These are phyloP conservation scores for Ceratocystis cubensis DNA, from an alignment of 2,329 filamentous ascomycete species.

Conservation along the genomic window DNA sequence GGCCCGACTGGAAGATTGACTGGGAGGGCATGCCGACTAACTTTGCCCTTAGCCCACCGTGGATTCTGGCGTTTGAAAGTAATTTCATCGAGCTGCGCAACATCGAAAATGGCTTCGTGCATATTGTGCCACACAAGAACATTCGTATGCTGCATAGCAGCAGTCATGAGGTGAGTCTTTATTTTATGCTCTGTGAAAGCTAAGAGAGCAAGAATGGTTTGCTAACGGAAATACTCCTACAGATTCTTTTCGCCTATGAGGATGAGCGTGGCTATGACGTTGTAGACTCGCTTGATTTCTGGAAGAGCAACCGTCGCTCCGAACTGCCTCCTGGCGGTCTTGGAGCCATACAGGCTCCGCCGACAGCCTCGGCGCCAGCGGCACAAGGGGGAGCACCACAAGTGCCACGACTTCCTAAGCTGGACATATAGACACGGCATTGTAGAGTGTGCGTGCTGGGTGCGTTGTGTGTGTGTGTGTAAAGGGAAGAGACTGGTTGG, in stretches of 20 bases:
- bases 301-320: constrained; percentile 54
- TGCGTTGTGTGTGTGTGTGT: neutral
- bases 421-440: constrained; percentile 14
- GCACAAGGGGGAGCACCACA: constrained; percentile 9
- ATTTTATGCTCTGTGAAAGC: neutral
- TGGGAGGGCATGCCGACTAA: constrained; percentile 91
- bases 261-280: constrained; percentile 89
- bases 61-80: constrained; percentile 92
- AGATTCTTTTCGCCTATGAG: constrained; percentile 98
- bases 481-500: neutral
- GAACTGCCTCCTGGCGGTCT: constrained; percentile 26
- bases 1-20: constrained; percentile 91
- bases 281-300: constrained; percentile 92
- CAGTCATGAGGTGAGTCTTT: constrained; percentile 65
- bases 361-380: neutral
- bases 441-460: neutral
- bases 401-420: constrained; percentile 15
- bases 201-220: neutral
- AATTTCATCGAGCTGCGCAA: constrained; percentile 96
- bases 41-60: constrained; percentile 91
- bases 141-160: constrained; percentile 96
- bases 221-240: neutral
- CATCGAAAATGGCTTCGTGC: constrained; percentile 86
- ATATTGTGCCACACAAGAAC: constrained; percentile 92
- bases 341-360: constrained; percentile 4